phyloP scores from a whole-genome alignment of 2,329 filamentous ascomycete genomes.

The Penicillium sp. region DNA sequence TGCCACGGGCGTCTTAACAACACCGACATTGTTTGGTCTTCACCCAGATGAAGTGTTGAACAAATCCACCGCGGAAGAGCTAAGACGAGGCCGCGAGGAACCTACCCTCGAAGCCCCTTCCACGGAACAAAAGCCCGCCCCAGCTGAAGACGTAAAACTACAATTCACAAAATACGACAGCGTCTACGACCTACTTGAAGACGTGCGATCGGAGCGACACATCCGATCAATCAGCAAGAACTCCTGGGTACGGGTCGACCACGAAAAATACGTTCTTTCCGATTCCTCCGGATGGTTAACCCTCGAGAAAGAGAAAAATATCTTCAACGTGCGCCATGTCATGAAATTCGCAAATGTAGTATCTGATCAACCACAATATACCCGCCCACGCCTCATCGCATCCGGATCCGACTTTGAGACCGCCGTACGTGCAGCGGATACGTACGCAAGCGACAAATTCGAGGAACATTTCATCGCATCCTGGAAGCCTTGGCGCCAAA shows the following conservation, averaged over 20 bases:
- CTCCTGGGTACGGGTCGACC: conserved; percentile 77
- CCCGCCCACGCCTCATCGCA: conserved; percentile 64
- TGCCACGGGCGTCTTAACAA: conserved; percentile 78
- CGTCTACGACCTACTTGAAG: conserved; percentile 82
- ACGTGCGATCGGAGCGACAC: conserved; percentile 71
- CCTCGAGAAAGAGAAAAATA: conserved; percentile 39
- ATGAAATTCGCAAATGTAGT: conserved; percentile 25
- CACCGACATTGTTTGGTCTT: conserved; percentile 87
- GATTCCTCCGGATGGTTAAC: conserved; percentile 59
- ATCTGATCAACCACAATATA: conserved; percentile 53
- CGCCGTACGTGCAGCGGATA: conserved; percentile 81
- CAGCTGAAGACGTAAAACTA: conserved; percentile 48
- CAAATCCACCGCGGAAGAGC: conserved; percentile 58
- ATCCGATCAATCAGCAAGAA: conserved; percentile 70
- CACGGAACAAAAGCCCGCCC: conserved; percentile 22
- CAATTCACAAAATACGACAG: conserved; percentile 88
- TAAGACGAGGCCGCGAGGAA: conserved; percentile 51
- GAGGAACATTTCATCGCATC: conserved; percentile 63
- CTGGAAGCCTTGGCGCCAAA: conserved; percentile 64
- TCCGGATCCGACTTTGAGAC: conserved; percentile 62
- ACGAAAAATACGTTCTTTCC: conserved; percentile 65
- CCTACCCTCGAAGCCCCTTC: background rate
- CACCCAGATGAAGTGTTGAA: conserved; percentile 75
- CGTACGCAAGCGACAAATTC: conserved; percentile 64
- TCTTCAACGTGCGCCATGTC: conserved; percentile 34